These are phyloP conservation scores for Termitomyces heimii DNA, from an alignment of 768 basidiomycete genomes.

Conservation along the genomic window DNA sequence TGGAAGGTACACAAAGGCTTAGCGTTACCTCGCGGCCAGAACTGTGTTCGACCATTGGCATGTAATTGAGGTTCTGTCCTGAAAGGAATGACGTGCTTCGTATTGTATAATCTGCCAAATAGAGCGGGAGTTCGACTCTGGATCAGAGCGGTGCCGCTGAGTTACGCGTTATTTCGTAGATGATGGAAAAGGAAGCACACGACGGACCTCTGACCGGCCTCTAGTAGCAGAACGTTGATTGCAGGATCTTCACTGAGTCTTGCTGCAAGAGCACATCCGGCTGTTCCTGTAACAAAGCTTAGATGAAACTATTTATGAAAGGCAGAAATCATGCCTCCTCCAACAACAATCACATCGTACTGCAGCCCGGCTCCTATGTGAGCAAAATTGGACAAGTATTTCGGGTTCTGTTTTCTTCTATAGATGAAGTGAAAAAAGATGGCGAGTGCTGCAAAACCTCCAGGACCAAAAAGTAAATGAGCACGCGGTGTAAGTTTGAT, in stretches of 20 bases:
- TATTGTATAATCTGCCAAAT: slow-evolving; percentile 32
- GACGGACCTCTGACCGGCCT: slow-evolving; percentile 52
- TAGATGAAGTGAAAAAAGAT: slow-evolving; percentile 19
- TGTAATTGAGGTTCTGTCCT: slow-evolving; percentile 50
- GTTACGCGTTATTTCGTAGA: not conserved
- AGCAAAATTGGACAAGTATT: slow-evolving; percentile 21
- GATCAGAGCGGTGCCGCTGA: slow-evolving; percentile 36
- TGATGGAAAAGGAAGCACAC: not conserved
- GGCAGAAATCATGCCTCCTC: slow-evolving; percentile 34
- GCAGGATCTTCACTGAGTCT: slow-evolving; percentile 49
- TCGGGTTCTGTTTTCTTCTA: slow-evolving; percentile 1
- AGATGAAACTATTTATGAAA: not conserved
- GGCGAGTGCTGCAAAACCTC: slow-evolving; percentile 16
- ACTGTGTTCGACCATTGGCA: slow-evolving; percentile 37
- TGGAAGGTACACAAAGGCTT: not conserved
- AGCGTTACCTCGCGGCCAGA: slow-evolving; percentile 57
- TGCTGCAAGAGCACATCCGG: slow-evolving; percentile 55
- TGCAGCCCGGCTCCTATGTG: slow-evolving; percentile 20
- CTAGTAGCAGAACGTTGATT: slow-evolving; percentile 47
- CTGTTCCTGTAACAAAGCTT: slow-evolving; percentile 34
- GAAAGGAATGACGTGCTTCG: slow-evolving; percentile 42
- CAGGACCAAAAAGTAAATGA: slow-evolving; percentile 12
- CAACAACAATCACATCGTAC: slow-evolving; percentile 48
- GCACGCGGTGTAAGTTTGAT: slow-evolving; percentile 6
- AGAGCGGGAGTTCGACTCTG: slow-evolving; percentile 36